Base-by-base conservation (phyloP, 2,329 filamentous ascomycete genomes). In the Ophiostoma quercus region DNA sequence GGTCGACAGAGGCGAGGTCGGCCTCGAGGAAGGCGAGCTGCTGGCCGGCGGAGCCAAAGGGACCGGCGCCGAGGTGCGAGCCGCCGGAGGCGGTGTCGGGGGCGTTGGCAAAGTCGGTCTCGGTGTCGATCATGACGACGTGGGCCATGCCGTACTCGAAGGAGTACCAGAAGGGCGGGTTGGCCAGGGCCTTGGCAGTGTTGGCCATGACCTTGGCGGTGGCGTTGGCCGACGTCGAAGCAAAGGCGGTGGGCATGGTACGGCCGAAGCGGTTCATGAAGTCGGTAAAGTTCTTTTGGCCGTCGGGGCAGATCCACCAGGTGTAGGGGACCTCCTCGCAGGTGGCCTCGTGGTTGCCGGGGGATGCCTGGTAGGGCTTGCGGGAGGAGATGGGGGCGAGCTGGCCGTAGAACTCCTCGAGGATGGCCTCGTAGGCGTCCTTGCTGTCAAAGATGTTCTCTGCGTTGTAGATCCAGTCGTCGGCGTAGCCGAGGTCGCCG, bases 401-500 rank as follows among this genome's bases (percentile, higher is more conserved):
- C 73, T 87, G 83, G 68, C 80, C 77, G 77, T 85, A 88, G 75
- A 88, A 98, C 80, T 98, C 93, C n/a, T 94, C 94, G 67, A 98
- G 84, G 73, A 98, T 98, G 2, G 94, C 97, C 82, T 98, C 94
- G 76, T 97, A 98, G 0, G 94, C 98, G 77, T 97, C 93, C 60
- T 96, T 84, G 78, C 97, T 94, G 78, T 98, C 94, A 78, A 83
- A 72, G 1, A 83, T 71, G 75, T 86, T 86, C 47, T 80, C 77
- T 0, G 78, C 70, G 22, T 78, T 81, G 3, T 82, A 75, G 62
- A 79, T 79, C 85, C 85, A 88, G 75, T 87, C 83, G 71, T 88
- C 86, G 1, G 85, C 85, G 73, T 88, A 88, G 0, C 77, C 85
- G 16, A 88, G 79, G 74, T 88, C 86, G 5, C 84, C 84, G 0